Percentiles rank a stretch among this genome's conserved stretches.
Evolutionary conservation across 805 yeast genomes (phyloP).

Genomic region (Schizosaccharomyces osmophilus): DNA sequence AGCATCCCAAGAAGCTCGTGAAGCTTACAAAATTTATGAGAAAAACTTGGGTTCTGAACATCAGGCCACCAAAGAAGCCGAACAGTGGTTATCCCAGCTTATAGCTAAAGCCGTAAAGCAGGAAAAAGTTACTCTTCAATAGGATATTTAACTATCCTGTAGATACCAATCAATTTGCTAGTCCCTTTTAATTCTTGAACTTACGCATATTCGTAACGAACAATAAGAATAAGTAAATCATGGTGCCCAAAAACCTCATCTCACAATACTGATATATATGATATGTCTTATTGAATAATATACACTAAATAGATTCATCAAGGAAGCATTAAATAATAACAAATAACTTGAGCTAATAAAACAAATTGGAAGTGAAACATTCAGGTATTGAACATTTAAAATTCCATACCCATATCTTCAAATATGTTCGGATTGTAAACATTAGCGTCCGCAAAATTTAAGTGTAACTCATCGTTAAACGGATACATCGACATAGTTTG

Average conservation of each 20-base stretch:
- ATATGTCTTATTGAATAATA: too few species aligned
- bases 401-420: neutral
- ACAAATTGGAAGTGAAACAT: neutral
- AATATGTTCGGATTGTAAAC: neutral
- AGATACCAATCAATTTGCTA: neutral
- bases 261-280: too few species aligned
- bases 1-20: constrained; percentile 31
- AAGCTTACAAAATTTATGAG: constrained; percentile 33
- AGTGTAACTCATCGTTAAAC: neutral
- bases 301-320: too few species aligned
- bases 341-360: neutral
- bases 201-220: too few species aligned
- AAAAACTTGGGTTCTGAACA: constrained; percentile 43
- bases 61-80: constrained; percentile 38
- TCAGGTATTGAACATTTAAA: neutral
- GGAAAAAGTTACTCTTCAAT: constrained; percentile 13
- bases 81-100: constrained; percentile 37
- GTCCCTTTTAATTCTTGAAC: too few species aligned
- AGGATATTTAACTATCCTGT: neutral
- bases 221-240: too few species aligned
- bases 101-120: constrained; percentile 23
- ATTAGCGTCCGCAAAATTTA: neutral
- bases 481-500: neutral
- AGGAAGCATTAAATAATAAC: neutral
- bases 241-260: too few species aligned